Conservation (phyloP, 2,329 filamentous ascomycete species). For the Huntiella omanensis region DNA sequence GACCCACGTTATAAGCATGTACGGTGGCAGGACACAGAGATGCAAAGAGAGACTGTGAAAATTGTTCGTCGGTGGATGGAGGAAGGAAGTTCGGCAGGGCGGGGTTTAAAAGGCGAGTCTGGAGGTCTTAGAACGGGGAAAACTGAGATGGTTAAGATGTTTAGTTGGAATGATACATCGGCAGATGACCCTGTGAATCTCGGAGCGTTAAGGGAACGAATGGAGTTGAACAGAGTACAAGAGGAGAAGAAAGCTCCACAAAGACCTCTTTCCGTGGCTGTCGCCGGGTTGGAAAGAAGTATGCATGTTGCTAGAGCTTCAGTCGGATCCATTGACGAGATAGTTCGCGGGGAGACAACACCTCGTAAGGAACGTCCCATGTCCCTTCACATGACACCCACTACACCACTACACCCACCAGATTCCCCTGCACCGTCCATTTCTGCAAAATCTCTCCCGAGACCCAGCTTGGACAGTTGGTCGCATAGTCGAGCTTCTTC, state of each 20-base stretch:
- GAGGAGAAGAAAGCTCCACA: slow-evolving; percentile 19
- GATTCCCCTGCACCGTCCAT: not conserved
- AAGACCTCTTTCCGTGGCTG: slow-evolving; percentile 6
- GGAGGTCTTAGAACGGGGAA: slow-evolving; percentile 25
- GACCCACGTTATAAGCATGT: slow-evolving; percentile 41
- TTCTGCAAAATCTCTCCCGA: too few species aligned
- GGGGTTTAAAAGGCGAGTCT: slow-evolving; percentile 20
- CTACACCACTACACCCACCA: not conserved
- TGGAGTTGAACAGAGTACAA: slow-evolving; percentile 14
- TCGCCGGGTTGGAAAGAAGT: slow-evolving; percentile 7
- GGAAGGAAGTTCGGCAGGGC: slow-evolving; percentile 22
- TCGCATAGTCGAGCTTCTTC: too few species aligned
- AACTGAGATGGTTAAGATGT: slow-evolving; percentile 22
- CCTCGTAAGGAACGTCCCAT: not conserved
- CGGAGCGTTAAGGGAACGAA: slow-evolving; percentile 9
- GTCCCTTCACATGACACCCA: not conserved
- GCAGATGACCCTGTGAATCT: slow-evolving; percentile 12
- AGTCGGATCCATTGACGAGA: not conserved
- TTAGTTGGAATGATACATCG: slow-evolving; percentile 12
- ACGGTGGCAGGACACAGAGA: slow-evolving; percentile 35
- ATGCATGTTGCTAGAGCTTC: slow-evolving; percentile 8
- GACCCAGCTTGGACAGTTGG: too few species aligned
- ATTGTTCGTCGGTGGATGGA: slow-evolving; percentile 49
- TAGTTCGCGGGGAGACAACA: not conserved
- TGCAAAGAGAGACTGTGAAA: slow-evolving; percentile 34